Evolutionary conservation across 148 eudicot species (phyloP).

Genomic region (Chenopodium album): DNA sequence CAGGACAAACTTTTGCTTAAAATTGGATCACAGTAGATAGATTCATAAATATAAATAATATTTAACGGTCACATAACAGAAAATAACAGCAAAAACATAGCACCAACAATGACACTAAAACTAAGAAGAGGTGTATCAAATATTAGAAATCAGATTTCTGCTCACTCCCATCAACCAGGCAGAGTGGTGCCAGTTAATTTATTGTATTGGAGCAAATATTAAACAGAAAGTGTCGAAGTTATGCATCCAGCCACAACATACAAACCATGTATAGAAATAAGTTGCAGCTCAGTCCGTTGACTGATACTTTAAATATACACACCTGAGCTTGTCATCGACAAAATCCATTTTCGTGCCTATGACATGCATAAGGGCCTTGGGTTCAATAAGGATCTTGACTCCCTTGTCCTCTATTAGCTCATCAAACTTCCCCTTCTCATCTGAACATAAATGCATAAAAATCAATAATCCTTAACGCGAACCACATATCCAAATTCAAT

Average conservation of each 20-base stretch:
- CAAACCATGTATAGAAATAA: not conserved
- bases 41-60: too few species aligned
- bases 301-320: slow-evolving; percentile 10
- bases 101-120: not conserved
- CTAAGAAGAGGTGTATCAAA: not conserved
- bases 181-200: not conserved
- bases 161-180: not conserved
- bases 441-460: slow-evolving; percentile 33
- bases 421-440: slow-evolving; percentile 95
- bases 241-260: slow-evolving; percentile 2
- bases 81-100: not conserved
- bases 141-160: not conserved
- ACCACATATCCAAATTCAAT: not conserved
- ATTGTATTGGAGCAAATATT: not conserved
- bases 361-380: slow-evolving; percentile 98
- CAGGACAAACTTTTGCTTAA: not conserved
- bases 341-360: slow-evolving; percentile 97
- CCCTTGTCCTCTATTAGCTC: slow-evolving; percentile 95
- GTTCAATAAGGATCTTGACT: slow-evolving; percentile 90
- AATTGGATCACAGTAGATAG: not conserved
- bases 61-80: not conserved
- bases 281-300: not conserved
- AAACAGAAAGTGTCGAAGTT: not conserved
- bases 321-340: slow-evolving; percentile 94
- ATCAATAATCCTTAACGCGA: not conserved